phyloP scores from a whole-genome alignment of 352 stramenopile species.

The Saprolegnia parasitica region DNA sequence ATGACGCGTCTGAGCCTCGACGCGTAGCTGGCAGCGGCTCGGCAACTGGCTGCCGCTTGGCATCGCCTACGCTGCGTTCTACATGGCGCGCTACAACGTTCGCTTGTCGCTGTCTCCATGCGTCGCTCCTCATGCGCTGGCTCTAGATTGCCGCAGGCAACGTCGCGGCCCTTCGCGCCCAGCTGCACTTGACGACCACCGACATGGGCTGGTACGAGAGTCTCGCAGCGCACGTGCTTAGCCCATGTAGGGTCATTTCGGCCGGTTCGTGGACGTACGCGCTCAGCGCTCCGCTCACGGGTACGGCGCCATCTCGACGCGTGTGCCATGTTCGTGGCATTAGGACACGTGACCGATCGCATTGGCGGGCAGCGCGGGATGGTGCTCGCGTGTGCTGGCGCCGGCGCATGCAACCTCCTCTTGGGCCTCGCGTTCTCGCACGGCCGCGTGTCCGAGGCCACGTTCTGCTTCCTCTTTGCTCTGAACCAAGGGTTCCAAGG shows the following conservation, averaged over 20 bases:
- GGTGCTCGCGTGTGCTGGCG: conserved; percentile 53
- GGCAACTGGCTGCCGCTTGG: conserved; percentile 78
- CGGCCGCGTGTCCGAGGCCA: conserved; percentile 31
- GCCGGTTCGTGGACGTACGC: conserved; percentile 66
- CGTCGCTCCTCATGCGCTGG: neutral
- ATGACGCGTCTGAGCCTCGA: conserved; percentile 7
- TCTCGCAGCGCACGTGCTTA: neutral
- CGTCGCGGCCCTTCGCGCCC: conserved; percentile 45
- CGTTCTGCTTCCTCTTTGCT: conserved; percentile 65
- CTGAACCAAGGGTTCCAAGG: conserved; percentile 61
- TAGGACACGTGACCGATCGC: conserved; percentile 50
- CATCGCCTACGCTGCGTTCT: conserved; percentile 68
- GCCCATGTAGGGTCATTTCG: conserved; percentile 47
- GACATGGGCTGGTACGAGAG: conserved; percentile 64
- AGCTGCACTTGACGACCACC: conserved; percentile 53
- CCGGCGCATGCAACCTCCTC: conserved; percentile 53
- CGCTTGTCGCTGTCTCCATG: neutral
- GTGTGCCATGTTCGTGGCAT: neutral
- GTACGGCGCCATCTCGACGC: conserved; percentile 2
- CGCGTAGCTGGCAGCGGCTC: conserved; percentile 50
- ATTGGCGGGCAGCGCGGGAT: conserved; percentile 66
- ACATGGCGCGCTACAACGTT: conserved; percentile 70
- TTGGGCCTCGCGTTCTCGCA: conserved; percentile 51
- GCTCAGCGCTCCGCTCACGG: conserved; percentile 54
- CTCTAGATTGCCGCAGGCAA: conserved; percentile 44